Percentiles rank a stretch among this genome's conserved stretches.
These are phyloP conservation scores for Sequoiadendron giganteum DNA, from an alignment of 75 land plant genomes.

Conservation along the genomic window DNA sequence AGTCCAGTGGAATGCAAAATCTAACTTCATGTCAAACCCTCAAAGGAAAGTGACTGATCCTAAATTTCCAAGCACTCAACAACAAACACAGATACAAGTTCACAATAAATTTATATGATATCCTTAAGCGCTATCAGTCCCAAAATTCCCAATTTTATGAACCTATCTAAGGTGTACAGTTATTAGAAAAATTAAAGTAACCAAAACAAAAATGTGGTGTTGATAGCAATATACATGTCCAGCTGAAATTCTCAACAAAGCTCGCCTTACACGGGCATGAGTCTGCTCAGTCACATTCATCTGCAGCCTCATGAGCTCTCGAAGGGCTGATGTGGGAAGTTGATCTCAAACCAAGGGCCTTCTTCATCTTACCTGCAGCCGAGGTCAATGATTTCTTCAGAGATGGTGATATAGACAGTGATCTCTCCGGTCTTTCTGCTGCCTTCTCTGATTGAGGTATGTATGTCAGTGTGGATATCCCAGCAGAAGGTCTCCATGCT, in stretches of 20 bases:
- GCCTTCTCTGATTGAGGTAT: slow-evolving; percentile 23
- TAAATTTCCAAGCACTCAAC: not conserved
- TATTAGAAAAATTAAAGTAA: too few relatives aligned
- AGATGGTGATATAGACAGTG: not conserved
- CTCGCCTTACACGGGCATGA: too few relatives aligned
- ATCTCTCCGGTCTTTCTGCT: slow-evolving; percentile 8
- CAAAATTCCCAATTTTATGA: too few relatives aligned
- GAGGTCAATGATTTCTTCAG: slow-evolving; percentile 69
- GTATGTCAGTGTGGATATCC: slow-evolving; percentile 40
- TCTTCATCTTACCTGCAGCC: slow-evolving; percentile 80
- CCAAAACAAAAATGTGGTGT: too few relatives aligned
- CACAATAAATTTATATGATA: not conserved
- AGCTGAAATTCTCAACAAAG: too few relatives aligned
- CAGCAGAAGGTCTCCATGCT: slow-evolving; percentile 56
- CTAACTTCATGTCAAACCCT: not conserved
- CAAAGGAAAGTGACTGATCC: not conserved
- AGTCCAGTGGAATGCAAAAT: not conserved
- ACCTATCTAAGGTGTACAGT: too few relatives aligned
- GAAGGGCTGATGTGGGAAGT: slow-evolving; percentile 13
- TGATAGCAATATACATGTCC: too few relatives aligned
- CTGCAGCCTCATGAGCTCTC: slow-evolving; percentile 62
- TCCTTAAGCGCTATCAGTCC: not conserved
- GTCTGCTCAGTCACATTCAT: too few relatives aligned
- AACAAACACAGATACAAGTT: not conserved
- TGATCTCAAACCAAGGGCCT: slow-evolving; percentile 73